Evolutionary conservation across 495 filamentous ascomycete species (phyloP), one percentile per base, ranked within the genome.

Genomic region (Neurospora sp.): DNA sequence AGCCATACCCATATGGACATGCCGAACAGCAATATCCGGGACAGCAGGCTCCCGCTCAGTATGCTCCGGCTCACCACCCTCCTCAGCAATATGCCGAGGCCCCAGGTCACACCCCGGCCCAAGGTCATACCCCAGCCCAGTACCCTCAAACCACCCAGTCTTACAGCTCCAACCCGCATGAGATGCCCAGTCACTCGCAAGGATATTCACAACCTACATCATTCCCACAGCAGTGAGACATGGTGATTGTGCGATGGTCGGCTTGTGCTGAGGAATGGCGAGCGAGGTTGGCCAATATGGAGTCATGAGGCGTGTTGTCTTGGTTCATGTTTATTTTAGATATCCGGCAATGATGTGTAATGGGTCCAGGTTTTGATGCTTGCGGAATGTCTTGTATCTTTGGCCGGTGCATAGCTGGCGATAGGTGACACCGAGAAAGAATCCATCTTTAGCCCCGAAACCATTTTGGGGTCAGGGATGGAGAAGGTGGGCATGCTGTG

Each of bases 41-140:
- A 37, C 75, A 77, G 46, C 76, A 75, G 20, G 73, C 70, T 20
- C 72, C 54, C 54, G 54, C 54, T 66, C 54, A 66, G 54, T 66
- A 66, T 66, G 27, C 54, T 18, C 54, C 54, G 54, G 54, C 54
- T 18, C 54, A 66, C 12, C 42, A 72, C 38, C 42, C 59, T 20
- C 37, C 40, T 16, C 75, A 77, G 71, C 37, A 69, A 12, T 73
- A 78, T 35, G 54, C 54, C 54, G 54, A 66, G 31, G 54, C 27
- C 27, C 54, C 54, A 35, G 54, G 27, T 66, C 54, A 66, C 31
- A 66, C 54, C 27, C 54, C 48, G 20, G 20, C 10, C 10, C 48
- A 59, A 59, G 48, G 20, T 59, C 48, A 59, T 59, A 59, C 48
- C 48, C 48, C 54, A 35, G 54, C 54, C 54, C 54, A 66, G 54